Evolutionary conservation across 2,329 filamentous ascomycete genomes (phyloP), one percentile per base, ranked within the genome.

Genomic region (Apiospora pterosperma): DNA sequence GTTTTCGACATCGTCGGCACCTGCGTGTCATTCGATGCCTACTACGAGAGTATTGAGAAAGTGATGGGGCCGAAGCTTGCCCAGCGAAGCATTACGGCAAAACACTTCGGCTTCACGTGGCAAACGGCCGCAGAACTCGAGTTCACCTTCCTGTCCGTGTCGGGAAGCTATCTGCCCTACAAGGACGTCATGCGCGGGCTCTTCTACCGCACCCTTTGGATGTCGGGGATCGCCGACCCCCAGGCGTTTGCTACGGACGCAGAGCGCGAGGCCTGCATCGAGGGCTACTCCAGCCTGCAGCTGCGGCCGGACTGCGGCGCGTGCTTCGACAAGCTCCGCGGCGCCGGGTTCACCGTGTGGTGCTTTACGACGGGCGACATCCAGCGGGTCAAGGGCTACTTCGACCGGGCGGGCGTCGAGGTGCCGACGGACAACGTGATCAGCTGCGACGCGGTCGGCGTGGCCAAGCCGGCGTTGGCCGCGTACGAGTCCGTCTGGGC

Each of bases 1-100:
- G 80, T 83, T 36, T 84, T 83, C 67, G 81, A 84, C 69, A 78
- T 86, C 2, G 84, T 87, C 55, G 82, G 82, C 59, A 85, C 82
- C n/a, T 77, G 77, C 63, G 80, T 84, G 44, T 79, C 76, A 23
- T 83, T 81, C 72, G 76, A 82, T 19, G 76, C 76, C 60, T 80
- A 80, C 68, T 79, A 77, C 66, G 71, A 76, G 12, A 74, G 75
- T 36, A 76, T 85, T 38, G 76, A 81, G 5, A 61, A 70, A 3
- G 75, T 75, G 21, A 76, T 84, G 8, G 82, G 82, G 38, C 65
- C 75, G 4, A 72, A 75, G 11, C 78, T 85, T 1, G 70, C 69
- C 7, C 66, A 72, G 8, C 68, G 80, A 39, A 73, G 72, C 64
- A 76, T 85, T 65, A 77, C 76, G 8, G 71, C 81, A 0, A 75